phyloP scores from a whole-genome alignment of 1,284 basidiomycete species.

The Malassezia obtusa region DNA sequence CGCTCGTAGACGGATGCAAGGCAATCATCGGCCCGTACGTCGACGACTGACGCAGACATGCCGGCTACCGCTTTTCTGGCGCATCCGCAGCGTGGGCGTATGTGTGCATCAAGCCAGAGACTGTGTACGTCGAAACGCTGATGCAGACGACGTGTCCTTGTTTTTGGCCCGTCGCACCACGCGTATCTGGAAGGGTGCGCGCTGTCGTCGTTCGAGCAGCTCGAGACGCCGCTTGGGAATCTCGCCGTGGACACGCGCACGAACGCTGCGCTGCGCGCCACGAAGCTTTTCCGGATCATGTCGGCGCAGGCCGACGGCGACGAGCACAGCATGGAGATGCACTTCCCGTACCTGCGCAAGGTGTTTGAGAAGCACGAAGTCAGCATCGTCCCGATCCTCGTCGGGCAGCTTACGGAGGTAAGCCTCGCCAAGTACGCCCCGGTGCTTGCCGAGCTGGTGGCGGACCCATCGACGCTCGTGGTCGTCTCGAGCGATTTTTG shows the following conservation, averaged over 20 bases:
- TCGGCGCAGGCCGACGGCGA: slow-evolving; percentile 65
- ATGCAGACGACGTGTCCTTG: slow-evolving; percentile 73
- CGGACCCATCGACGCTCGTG: slow-evolving; percentile 67
- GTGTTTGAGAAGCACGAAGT: slow-evolving; percentile 68
- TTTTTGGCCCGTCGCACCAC: slow-evolving; percentile 93
- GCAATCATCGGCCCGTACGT: slow-evolving; percentile 90
- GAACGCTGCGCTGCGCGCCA: slow-evolving; percentile 60
- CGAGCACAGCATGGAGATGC: slow-evolving; percentile 97
- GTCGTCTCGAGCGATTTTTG: slow-evolving; percentile 95
- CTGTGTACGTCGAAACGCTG: slow-evolving; percentile 57
- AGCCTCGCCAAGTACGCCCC: slow-evolving; percentile 59
- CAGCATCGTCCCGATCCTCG: slow-evolving; percentile 76
- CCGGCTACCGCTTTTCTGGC: slow-evolving; percentile 90
- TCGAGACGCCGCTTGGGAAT: slow-evolving; percentile 76
- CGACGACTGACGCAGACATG: slow-evolving; percentile 56
- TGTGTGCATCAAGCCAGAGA: slow-evolving; percentile 66
- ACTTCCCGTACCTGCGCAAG: slow-evolving; percentile 82
- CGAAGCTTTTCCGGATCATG: slow-evolving; percentile 67
- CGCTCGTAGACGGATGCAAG: slow-evolving; percentile 56
- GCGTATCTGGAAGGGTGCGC: slow-evolving; percentile 78
- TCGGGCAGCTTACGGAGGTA: slow-evolving; percentile 61
- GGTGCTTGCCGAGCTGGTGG: slow-evolving; percentile 69
- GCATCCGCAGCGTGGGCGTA: slow-evolving; percentile 93
- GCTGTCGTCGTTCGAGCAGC: slow-evolving; percentile 63
- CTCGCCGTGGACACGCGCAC: slow-evolving; percentile 66